Percentiles rank a stretch among this genome's conserved stretches.
Evolutionary conservation across 257 asterid genomes (phyloP).

Genomic region (Hygrophila difformis): DNA sequence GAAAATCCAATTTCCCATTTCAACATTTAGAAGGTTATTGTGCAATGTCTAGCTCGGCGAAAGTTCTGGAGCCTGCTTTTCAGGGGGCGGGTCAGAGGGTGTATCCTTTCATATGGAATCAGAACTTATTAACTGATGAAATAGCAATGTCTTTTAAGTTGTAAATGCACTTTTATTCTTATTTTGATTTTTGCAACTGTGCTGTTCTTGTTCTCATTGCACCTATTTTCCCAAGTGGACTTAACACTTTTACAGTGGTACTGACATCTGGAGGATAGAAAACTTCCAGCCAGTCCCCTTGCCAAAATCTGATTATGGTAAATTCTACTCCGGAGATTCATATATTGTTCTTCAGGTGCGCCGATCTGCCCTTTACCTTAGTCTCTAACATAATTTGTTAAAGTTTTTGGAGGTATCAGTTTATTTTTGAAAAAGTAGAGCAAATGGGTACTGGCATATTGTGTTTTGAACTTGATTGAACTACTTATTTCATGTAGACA

Average conservation of each 20-base stretch:
- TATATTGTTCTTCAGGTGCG: constrained; percentile 83
- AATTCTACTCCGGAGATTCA: constrained; percentile 92
- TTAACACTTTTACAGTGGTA: constrained; percentile 58
- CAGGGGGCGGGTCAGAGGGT: constrained; percentile 84
- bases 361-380: constrained; percentile 1
- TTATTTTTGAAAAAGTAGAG: neutral
- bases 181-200: constrained; percentile 2
- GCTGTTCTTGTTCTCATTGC: too few species aligned
- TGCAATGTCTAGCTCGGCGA: constrained; percentile 56
- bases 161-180: too few species aligned
- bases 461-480: neutral
- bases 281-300: constrained; percentile 89
- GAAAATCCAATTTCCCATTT: constrained; percentile 13
- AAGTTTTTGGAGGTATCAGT: neutral
- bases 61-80: constrained; percentile 88
- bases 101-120: constrained; percentile 53
- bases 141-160: too few species aligned
- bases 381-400: neutral
- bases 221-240: constrained; percentile 22
- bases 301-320: constrained; percentile 80
- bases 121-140: constrained; percentile 5
- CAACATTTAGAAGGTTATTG: neutral
- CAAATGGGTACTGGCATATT: neutral
- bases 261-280: constrained; percentile 97
- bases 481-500: constrained; percentile 33